Evolutionary conservation across 2,329 filamentous ascomycete genomes (phyloP).

Genomic region (Macrophomina tecta): DNA sequence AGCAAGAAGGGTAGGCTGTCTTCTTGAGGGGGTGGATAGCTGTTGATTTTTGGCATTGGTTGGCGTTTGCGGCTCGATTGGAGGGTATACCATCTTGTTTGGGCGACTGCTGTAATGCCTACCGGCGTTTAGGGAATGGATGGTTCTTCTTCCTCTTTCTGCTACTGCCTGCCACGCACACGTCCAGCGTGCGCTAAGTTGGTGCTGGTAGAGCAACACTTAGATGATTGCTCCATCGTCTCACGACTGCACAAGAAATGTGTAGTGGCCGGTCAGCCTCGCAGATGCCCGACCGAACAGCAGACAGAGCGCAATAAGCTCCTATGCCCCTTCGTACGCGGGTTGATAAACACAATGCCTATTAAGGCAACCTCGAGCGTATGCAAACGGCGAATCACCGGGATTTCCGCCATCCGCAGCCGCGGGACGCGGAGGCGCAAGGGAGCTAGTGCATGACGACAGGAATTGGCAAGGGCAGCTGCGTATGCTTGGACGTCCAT

Average conservation of each 20-base stretch:
- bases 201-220: too few relatives aligned
- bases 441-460: constrained; percentile 23
- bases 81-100: background rate
- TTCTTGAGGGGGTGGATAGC: background rate
- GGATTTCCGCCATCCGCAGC: constrained; percentile 5
- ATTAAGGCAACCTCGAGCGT: background rate
- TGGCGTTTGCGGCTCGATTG: background rate
- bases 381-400: constrained; percentile 9
- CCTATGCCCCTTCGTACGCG: too few relatives aligned
- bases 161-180: too few relatives aligned
- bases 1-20: constrained; percentile 55
- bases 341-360: background rate
- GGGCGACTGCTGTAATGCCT: background rate
- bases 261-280: too few relatives aligned
- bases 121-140: background rate
- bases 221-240: too few relatives aligned
- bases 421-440: constrained; percentile 17
- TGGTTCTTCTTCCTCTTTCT: too few relatives aligned
- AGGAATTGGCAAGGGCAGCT: background rate
- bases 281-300: too few relatives aligned
- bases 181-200: too few relatives aligned
- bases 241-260: too few relatives aligned
- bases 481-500: background rate
- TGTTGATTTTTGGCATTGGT: background rate
- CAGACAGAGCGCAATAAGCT: too few relatives aligned